Base-by-base conservation (phyloP, 2,329 filamentous ascomycete genomes). In the Nannizziopsis arthrosporioides region DNA sequence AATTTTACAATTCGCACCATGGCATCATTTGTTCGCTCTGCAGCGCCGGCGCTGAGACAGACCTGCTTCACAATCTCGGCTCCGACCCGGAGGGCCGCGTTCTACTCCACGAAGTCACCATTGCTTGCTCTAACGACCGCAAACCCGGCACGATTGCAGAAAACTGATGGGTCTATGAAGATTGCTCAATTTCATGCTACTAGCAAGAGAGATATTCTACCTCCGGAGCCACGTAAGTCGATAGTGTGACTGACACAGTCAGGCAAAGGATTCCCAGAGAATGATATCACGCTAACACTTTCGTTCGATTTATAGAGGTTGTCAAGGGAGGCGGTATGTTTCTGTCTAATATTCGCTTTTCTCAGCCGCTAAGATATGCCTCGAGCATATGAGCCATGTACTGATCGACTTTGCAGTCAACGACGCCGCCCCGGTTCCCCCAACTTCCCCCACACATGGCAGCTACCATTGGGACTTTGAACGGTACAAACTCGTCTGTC, bases 381-480 rank as follows among this genome's bases (percentile, higher is more conserved):
- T 27, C 22, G 22, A 27, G 7, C 22, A 27, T 7, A 27, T 27
- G 22, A 27, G 7, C 22, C 22, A 27, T 31, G 9, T 31, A 37
- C 44, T 53, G 44, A 49, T 27, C 34, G 35, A 54, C 54, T 31
- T 1, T 14, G 1, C 43, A 84, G 87, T 89, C 64, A 98, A 98
- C 71, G 89, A 96, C 62, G 79, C 92, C 48, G 84, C 78, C 30
- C 79, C 78, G 35, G 69, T 94, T 18, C 89, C 88, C 40, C 64
- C 77, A 17, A 70, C 85, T 46, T 79, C 77, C 58, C 81, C 90
- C 37, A 73, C 80, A 48, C 86, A 98, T 72, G 92, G 92, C 59
- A 93, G 85, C 68, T 98, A 96, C 75, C 92, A 98, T 78, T 98
- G 92, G 92, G 85, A 84, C 52, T 94, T 94, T 62, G 92, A 98